phyloP scores from a whole-genome alignment of 2,329 filamentous ascomycete genomes.

The Amphichorda felina region DNA sequence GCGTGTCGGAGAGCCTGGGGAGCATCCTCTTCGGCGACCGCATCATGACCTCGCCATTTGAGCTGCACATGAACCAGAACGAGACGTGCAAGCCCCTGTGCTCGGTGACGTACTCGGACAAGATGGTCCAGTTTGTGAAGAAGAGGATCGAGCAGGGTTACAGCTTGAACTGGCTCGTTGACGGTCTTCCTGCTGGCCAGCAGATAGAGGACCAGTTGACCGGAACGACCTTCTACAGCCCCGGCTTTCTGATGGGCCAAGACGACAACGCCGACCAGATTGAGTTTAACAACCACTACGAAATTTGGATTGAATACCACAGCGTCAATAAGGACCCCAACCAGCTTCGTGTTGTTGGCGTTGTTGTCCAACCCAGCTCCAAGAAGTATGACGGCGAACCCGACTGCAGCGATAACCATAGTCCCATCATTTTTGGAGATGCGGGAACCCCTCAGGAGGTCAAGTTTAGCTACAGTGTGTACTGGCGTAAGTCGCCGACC shows the following conservation, averaged over 20 bases:
- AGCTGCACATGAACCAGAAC: slow-evolving; percentile 76
- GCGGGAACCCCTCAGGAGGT: slow-evolving; percentile 46
- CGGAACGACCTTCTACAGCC: slow-evolving; percentile 73
- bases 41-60: slow-evolving; percentile 92
- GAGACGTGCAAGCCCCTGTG: slow-evolving; percentile 81
- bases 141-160: slow-evolving; percentile 73
- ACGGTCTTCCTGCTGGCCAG: slow-evolving; percentile 86
- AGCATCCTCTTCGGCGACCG: slow-evolving; percentile 96
- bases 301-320: slow-evolving; percentile 90
- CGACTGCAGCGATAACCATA: slow-evolving; percentile 50
- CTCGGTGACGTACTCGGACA: slow-evolving; percentile 47
- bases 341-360: slow-evolving; percentile 81
- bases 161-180: slow-evolving; percentile 90
- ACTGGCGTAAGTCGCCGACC: slow-evolving; percentile 73
- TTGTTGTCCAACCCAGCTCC: slow-evolving; percentile 76
- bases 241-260: slow-evolving; percentile 72
- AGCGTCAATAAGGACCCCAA: slow-evolving; percentile 53
- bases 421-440: slow-evolving; percentile 50
- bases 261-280: slow-evolving; percentile 41
- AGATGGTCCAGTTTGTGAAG: slow-evolving; percentile 69
- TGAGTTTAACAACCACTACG: slow-evolving; percentile 85
- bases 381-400: slow-evolving; percentile 43
- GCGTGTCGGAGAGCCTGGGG: slow-evolving; percentile 71
- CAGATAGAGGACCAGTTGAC: slow-evolving; percentile 66
- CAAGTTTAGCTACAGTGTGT: slow-evolving; percentile 84